Percentiles rank a stretch among this genome's conserved stretches.
Conservation (phyloP, 495 filamentous ascomycete genomes). For the Endocarpon pusillum region DNA sequence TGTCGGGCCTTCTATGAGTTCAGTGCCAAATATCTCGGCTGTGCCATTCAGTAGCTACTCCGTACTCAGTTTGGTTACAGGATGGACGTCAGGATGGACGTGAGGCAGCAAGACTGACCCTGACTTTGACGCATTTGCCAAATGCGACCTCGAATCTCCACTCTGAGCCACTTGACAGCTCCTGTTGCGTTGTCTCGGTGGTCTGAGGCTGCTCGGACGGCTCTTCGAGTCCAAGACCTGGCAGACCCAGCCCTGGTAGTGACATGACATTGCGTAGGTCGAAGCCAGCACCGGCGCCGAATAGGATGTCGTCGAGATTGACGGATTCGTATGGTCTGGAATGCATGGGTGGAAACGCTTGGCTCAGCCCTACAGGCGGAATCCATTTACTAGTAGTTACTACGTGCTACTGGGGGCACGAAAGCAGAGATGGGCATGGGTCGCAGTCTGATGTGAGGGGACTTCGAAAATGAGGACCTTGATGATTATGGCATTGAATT, state of each 20-base stretch:
- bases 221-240: conserved; percentile 16
- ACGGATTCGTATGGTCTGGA: too few relatives aligned
- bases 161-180: conserved; percentile 41
- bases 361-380: too few relatives aligned
- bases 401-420: too few relatives aligned
- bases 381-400: too few relatives aligned
- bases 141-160: conserved; percentile 85
- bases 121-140: conserved; percentile 41
- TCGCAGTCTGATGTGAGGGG: too few relatives aligned
- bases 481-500: too few relatives aligned
- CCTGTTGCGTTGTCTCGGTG: conserved; percentile 10
- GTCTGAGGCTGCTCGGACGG: background rate
- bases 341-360: too few relatives aligned
- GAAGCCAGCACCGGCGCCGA: too few relatives aligned
- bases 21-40: conserved; percentile 91
- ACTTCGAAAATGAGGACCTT: too few relatives aligned
- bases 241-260: conserved; percentile 29
- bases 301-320: too few relatives aligned
- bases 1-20: conserved; percentile 61
- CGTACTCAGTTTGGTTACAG: conserved; percentile 2
- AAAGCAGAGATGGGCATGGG: too few relatives aligned
- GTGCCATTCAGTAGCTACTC: conserved; percentile 54
- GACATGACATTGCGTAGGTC: conserved; percentile 26
- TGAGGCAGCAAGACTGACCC: conserved; percentile 22
- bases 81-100: conserved; percentile 12